These are phyloP conservation scores for Chalciporus pseudorubinellus DNA, from an alignment of 768 basidiomycete genomes.

Conservation along the genomic window DNA sequence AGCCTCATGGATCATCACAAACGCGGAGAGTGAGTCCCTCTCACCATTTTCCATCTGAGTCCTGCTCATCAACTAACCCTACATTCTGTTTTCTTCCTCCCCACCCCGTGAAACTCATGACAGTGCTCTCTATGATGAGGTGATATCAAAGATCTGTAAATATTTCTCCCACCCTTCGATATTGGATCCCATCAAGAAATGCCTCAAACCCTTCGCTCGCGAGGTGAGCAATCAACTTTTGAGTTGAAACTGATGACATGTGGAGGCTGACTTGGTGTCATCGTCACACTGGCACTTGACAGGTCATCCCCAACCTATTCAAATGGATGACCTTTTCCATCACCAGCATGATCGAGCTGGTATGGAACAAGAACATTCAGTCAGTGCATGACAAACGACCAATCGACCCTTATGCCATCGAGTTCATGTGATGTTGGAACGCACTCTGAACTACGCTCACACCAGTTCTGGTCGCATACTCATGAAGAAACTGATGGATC, in stretches of 20 bases:
- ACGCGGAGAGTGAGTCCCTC: neutral
- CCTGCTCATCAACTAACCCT: no score
- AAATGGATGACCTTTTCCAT: slow-evolving; percentile 3
- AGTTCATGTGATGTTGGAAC: slow-evolving; percentile 10
- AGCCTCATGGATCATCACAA: neutral
- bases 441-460: slow-evolving; percentile 4
- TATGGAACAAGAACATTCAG: neutral
- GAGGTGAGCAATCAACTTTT: neutral
- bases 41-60: neutral
- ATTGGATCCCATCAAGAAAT: neutral
- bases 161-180: neutral
- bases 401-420: neutral
- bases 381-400: no score
- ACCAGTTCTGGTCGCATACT: neutral
- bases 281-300: no score
- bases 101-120: no score
- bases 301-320: slow-evolving; percentile 7
- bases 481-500: neutral
- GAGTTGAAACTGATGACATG: no score
- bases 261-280: no score
- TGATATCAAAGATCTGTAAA: neutral
- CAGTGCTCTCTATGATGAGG: neutral
- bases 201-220: neutral
- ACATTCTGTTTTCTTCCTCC: no score
- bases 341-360: neutral